Percentiles rank a stretch among this genome's conserved stretches.
Conservation (phyloP, 164 flowering plant genomes). For the Malania oleifera region DNA sequence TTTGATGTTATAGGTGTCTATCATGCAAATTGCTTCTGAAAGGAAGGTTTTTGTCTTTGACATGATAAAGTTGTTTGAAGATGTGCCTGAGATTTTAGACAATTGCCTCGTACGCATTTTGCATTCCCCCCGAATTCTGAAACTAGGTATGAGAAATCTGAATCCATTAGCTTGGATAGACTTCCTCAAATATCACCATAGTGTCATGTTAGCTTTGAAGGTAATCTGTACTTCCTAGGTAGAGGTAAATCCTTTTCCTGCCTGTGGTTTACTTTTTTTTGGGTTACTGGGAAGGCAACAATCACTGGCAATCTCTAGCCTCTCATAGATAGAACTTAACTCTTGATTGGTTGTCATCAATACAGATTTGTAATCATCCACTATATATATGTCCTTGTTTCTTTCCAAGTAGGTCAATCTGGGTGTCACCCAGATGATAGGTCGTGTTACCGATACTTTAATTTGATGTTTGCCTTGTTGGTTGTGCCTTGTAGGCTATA, state of each 20-base stretch:
- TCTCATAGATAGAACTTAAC: too few relatives aligned
- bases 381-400: too few relatives aligned
- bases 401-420: too few relatives aligned
- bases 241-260: background rate
- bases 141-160: slow-evolving; percentile 61
- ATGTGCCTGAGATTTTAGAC: slow-evolving; percentile 50
- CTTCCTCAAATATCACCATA: background rate
- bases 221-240: too few relatives aligned
- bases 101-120: slow-evolving; percentile 61
- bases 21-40: slow-evolving; percentile 91
- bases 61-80: slow-evolving; percentile 64
- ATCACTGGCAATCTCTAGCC: background rate
- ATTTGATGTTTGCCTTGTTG: slow-evolving; percentile 10
- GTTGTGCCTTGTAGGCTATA: slow-evolving; percentile 58
- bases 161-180: background rate
- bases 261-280: background rate
- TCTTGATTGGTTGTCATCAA: too few relatives aligned
- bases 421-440: background rate
- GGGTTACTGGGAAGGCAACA: background rate
- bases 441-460: background rate
- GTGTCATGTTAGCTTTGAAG: background rate
- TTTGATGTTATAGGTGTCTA: slow-evolving; percentile 71
- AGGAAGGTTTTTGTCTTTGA: slow-evolving; percentile 72
- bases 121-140: slow-evolving; percentile 70
- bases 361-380: too few relatives aligned